Conservation (phyloP, 148 eudicot species). For the Vaccinium macrocarpon region DNA sequence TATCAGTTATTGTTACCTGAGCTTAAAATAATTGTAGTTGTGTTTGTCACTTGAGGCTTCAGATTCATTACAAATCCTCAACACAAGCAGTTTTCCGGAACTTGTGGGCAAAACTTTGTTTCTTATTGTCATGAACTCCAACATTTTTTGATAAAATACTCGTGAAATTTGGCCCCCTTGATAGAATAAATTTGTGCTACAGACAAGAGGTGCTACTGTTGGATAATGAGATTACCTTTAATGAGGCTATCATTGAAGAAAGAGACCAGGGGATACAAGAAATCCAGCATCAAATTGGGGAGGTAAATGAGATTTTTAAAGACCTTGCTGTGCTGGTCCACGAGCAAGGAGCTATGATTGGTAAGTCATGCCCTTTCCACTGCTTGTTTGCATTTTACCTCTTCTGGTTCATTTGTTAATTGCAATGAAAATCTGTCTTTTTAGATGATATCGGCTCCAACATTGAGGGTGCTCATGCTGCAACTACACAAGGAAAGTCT, state of each 20-base stretch:
- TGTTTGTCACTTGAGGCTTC: not conserved
- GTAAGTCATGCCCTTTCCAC: slow-evolving; percentile 15
- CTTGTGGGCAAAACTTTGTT: not conserved
- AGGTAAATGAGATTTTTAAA: slow-evolving; percentile 31
- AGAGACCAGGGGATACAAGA: slow-evolving; percentile 32
- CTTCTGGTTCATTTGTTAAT: not conserved
- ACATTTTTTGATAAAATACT: not conserved
- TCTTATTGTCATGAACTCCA: not conserved
- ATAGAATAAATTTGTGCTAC: slow-evolving; percentile 9
- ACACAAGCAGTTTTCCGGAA: not conserved
- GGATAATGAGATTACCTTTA: slow-evolving; percentile 29
- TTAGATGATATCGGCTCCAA: slow-evolving; percentile 82
- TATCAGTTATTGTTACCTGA: not conserved
- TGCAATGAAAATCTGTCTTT: slow-evolving; percentile 10
- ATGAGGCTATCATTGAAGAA: slow-evolving; percentile 27
- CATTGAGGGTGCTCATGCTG: slow-evolving; percentile 71
- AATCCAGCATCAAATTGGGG: slow-evolving; percentile 34
- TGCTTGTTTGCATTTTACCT: not conserved
- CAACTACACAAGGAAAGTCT: slow-evolving; percentile 71
- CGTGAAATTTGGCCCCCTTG: not conserved
- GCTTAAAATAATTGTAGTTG: not conserved
- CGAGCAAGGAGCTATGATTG: slow-evolving; percentile 28
- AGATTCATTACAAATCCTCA: not conserved
- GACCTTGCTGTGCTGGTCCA: slow-evolving; percentile 33
- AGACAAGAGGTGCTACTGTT: slow-evolving; percentile 24